phyloP scores from a whole-genome alignment of 2,329 filamentous ascomycete genomes.

The Lasiodiplodia gonubiensis region DNA sequence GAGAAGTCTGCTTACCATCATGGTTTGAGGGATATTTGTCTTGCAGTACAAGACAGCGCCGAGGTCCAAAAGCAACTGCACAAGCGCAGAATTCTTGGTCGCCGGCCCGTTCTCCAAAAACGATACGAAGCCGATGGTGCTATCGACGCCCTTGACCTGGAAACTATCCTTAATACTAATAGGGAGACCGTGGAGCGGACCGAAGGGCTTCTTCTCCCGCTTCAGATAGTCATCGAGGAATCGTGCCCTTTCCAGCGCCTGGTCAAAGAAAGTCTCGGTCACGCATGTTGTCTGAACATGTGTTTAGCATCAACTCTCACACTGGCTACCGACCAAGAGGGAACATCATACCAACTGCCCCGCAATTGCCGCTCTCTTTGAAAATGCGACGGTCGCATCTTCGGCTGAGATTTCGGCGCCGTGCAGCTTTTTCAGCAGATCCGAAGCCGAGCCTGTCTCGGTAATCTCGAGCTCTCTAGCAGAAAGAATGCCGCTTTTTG shows the following conservation, averaged over 20 bases:
- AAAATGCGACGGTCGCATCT: constrained; percentile 60
- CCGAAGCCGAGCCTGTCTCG: constrained; percentile 43
- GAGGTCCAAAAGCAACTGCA: constrained; percentile 46
- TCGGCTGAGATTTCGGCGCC: constrained; percentile 36
- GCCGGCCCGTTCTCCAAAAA: constrained; percentile 41
- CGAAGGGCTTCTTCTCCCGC: constrained; percentile 45
- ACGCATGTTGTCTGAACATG: constrained; percentile 42
- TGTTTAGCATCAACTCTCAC: not conserved
- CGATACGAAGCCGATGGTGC: constrained; percentile 56
- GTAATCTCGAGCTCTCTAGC: constrained; percentile 43
- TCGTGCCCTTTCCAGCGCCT: constrained; percentile 42
- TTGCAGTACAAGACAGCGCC: constrained; percentile 60
- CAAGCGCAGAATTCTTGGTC: constrained; percentile 34
- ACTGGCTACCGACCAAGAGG: not conserved
- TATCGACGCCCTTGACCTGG: constrained; percentile 53
- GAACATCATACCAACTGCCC: constrained; percentile 55
- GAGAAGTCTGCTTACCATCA: constrained; percentile 52
- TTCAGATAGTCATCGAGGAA: constrained; percentile 41
- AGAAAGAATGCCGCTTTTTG: constrained; percentile 39
- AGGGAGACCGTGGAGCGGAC: constrained; percentile 57
- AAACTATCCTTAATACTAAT: constrained; percentile 59
- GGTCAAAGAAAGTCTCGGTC: constrained; percentile 48
- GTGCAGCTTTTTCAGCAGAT: constrained; percentile 38
- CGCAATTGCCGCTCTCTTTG: constrained; percentile 59
- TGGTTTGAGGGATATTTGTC: constrained; percentile 60